Evolutionary conservation across 441 rosid species (phyloP).

Genomic region (Croton setiger): DNA sequence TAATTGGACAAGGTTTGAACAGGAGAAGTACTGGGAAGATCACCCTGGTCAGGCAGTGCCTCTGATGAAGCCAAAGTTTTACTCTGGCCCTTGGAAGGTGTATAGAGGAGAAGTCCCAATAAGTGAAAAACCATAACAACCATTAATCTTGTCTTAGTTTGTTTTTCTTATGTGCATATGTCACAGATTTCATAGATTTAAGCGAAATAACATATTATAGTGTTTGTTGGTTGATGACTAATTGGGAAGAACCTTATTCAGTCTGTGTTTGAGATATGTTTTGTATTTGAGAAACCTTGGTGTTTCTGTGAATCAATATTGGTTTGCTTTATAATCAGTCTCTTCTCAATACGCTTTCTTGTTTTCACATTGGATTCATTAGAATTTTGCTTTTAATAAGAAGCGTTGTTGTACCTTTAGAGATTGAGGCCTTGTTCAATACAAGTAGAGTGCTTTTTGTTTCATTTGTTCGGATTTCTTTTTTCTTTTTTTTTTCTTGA

Average conservation of each 20-base stretch:
- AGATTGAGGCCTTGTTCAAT: too few species aligned
- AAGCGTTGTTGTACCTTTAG: too few species aligned
- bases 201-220: neutral
- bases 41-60: constrained; percentile 84
- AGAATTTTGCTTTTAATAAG: too few species aligned
- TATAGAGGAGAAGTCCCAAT: constrained; percentile 52
- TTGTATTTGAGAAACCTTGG: neutral
- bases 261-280: neutral
- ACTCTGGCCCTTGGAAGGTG: constrained; percentile 81
- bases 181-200: neutral
- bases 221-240: neutral
- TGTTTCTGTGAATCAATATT: neutral
- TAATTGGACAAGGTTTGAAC: constrained; percentile 28
- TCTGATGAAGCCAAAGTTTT: constrained; percentile 68
- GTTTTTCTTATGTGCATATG: neutral
- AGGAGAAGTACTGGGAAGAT: constrained; percentile 93
- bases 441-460: too few species aligned
- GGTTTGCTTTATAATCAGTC: neutral
- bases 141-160: constrained; percentile 8
- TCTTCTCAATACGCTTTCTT: neutral
- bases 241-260: neutral
- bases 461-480: too few species aligned
- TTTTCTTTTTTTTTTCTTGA: too few species aligned
- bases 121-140: constrained; percentile 12
- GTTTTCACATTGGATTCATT: too few species aligned